Percentiles rank a stretch among this genome's conserved stretches.
Evolutionary conservation across 2,329 filamentous ascomycete species (phyloP).

Genomic region (Xylariaceae sp.): DNA sequence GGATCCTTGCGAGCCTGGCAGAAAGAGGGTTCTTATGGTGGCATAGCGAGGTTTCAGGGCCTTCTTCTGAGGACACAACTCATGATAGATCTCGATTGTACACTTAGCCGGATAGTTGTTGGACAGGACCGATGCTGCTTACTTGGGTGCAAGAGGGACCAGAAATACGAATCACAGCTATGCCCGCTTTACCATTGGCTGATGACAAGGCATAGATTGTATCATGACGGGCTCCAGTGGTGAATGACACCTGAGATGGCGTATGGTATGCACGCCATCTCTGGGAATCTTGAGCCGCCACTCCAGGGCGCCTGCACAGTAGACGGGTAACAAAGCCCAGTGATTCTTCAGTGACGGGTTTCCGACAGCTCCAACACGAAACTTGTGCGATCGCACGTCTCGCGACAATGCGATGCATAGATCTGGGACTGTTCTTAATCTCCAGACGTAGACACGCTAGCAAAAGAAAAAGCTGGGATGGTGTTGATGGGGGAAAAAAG

Average conservation of each 20-base stretch:
- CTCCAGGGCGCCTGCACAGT: not conserved
- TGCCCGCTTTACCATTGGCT: constrained; percentile 77
- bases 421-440: constrained; percentile 1
- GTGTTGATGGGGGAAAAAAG: not conserved
- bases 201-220: constrained; percentile 95
- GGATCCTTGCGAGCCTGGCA: constrained; percentile 37
- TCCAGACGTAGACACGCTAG: not conserved
- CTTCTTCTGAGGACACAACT: constrained; percentile 46
- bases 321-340: not conserved
- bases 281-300: constrained; percentile 2
- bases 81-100: constrained; percentile 44
- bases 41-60: constrained; percentile 55
- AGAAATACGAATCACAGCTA: constrained; percentile 85
- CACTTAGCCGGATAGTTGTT: constrained; percentile 20
- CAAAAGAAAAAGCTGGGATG: not conserved
- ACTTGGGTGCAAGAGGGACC: constrained; percentile 62
- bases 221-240: constrained; percentile 35
- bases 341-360: constrained; percentile 4
- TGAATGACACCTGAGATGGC: constrained; percentile 4
- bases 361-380: constrained; percentile 12
- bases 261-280: constrained; percentile 6
- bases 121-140: constrained; percentile 8
- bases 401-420: constrained; percentile 28
- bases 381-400: constrained; percentile 24
- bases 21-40: constrained; percentile 68